Evolutionary conservation across 495 filamentous ascomycete genomes (phyloP).

Genomic region (Talaromyces ruber): DNA sequence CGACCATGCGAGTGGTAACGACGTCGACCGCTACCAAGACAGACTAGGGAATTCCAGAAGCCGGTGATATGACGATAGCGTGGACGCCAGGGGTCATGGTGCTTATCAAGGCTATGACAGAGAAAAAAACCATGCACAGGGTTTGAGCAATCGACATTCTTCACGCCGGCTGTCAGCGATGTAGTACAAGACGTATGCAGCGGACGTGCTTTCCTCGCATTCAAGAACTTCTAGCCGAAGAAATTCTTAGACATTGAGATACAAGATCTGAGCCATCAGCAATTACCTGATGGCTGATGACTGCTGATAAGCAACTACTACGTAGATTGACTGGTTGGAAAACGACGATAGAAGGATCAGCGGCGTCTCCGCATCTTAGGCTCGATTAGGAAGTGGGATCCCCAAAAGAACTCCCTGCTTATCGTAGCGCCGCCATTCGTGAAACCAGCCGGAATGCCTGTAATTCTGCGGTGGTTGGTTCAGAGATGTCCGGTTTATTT

Average conservation of each 20-base stretch:
- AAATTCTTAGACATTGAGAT: neutral
- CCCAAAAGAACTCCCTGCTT: neutral
- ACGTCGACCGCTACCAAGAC: neutral
- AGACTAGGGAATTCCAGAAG: neutral
- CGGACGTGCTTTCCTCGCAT: too few relatives aligned
- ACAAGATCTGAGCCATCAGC: neutral
- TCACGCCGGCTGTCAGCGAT: neutral
- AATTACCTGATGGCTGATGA: neutral
- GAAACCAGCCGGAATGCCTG: neutral
- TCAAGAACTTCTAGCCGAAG: neutral
- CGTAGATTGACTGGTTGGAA: neutral
- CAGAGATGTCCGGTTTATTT: too few relatives aligned
- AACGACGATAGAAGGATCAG: neutral
- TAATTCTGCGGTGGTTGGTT: neutral
- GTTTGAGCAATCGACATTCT: neutral
- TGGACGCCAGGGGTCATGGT: neutral
- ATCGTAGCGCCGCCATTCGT: neutral
- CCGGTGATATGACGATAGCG: neutral
- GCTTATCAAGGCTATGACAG: neutral
- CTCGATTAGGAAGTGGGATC: neutral
- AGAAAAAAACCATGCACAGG: neutral
- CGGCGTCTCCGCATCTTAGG: neutral
- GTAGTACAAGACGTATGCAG: neutral
- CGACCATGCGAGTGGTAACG: neutral
- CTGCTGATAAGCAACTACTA: neutral